Conservation (phyloP, 1,139 yeast genomes). For the Hemisphaericaspora xylanilytica region DNA sequence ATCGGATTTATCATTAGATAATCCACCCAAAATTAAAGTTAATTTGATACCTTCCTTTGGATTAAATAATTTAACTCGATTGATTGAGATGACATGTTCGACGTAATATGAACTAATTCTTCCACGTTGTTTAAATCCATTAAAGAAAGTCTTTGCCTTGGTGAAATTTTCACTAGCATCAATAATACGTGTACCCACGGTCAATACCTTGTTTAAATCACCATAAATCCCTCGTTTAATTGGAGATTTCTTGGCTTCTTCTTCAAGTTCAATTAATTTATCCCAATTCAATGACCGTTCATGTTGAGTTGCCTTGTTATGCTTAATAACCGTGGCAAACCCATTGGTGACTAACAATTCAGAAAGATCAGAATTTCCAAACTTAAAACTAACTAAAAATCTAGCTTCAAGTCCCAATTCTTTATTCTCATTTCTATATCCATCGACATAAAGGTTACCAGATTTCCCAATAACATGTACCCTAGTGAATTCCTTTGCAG, state of each 20-base stretch:
- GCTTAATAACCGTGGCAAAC: slow-evolving; percentile 74
- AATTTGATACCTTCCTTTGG: slow-evolving; percentile 73
- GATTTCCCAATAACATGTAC: slow-evolving; percentile 66
- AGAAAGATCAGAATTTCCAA: slow-evolving; percentile 61
- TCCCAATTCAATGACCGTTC: slow-evolving; percentile 82
- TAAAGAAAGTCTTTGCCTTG: slow-evolving; percentile 72
- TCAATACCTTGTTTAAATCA: slow-evolving; percentile 47
- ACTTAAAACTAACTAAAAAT: slow-evolving; percentile 55
- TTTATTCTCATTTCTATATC: slow-evolving; percentile 58
- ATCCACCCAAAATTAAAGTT: slow-evolving; percentile 74
- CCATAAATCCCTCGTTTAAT: slow-evolving; percentile 60
- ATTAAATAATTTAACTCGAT: slow-evolving; percentile 61
- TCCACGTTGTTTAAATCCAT: slow-evolving; percentile 66
- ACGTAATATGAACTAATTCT: slow-evolving; percentile 58
- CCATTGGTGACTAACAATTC: slow-evolving; percentile 62
- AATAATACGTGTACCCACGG: slow-evolving; percentile 58
- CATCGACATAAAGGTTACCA: slow-evolving; percentile 60
- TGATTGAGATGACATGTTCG: slow-evolving; percentile 67
- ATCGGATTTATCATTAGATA: slow-evolving; percentile 50
- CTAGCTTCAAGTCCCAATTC: slow-evolving; percentile 62
- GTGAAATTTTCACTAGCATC: slow-evolving; percentile 77
- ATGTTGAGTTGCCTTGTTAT: slow-evolving; percentile 65
- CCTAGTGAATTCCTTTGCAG: slow-evolving; percentile 74
- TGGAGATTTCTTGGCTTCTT: slow-evolving; percentile 47
- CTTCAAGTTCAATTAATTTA: slow-evolving; percentile 66